Base-by-base conservation (phyloP, 306 rosid species). In the Vigna mungo region DNA sequence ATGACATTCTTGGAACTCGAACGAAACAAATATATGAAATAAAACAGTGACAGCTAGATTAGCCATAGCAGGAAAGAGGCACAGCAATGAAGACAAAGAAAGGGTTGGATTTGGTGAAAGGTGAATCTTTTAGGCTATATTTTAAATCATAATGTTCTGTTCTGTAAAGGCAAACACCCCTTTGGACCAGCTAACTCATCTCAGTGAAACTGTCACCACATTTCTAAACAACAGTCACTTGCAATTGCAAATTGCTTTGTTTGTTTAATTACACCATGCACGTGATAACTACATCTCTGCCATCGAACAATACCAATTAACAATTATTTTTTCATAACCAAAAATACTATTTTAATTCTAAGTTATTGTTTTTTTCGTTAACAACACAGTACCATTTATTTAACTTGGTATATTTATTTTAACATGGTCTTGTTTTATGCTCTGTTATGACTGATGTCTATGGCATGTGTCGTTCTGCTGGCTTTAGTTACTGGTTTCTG, bases 1-100 rank as follows among this genome's bases (percentile, higher is more conserved):
- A 66, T 72, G 81, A 83, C 86, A 84, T 86, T 80, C 81, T 76
- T 78, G 47, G 77, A 79, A 78, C 39, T 60, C 55, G 68, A 82
- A 80, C 51, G 68, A 82, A 80, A 48, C 70, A 80, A 62, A 71
- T 48, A 46, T 56, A 68, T 71, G 83, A 36, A 36, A 76, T 74
- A 81, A 83, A 60, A 71, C 25, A 51, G 60, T 49, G 85, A 82
- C 78, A 76, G 80, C 78, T 82, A 82, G 78, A 21, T 76, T 82
- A 70, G 72, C 66, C 41, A 46, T 70, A 68, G 46, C 21, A 68
- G 62, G 53, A 75, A 64, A 53, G 34, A 46, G 43, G 59, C 41
- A 56, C 48, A 53, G 23, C 58, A 81, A 74, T 74, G 72, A 85
- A 69, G 86, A 85, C 86, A 74, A 72, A 66, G 46, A 49, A 75